Evolutionary conservation across 106 monocot species (phyloP), one percentile per base, ranked within the genome.

Genomic region (Acorus gramineus): DNA sequence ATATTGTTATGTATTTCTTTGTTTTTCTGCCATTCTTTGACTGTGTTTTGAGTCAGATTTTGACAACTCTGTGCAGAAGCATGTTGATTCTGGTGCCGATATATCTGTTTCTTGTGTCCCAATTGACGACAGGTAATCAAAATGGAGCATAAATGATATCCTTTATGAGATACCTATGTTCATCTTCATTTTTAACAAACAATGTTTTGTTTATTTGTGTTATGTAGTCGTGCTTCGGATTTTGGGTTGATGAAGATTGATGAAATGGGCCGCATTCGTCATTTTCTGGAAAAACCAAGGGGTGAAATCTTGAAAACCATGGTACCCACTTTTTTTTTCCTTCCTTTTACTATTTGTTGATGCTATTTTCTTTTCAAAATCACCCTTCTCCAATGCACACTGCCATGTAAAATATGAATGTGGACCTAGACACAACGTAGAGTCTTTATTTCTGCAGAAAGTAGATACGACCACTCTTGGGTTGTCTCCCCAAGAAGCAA

Each of bases 241-340:
- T 61, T 46, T 55, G 74, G 67, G 28, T 47, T 74, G 59, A 8
- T 74, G 46, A 66, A 67, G 53, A 74, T 74, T 42, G 61, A 74
- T 52, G 53, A 44, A 45, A 5, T 7, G 8, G 74, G 74, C 44
- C 59, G 67, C 28, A 60, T 74, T 49, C 9, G 4, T 46, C 8
- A 74, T 44, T 74, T 74, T 46, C 4, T 42, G 0, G 74, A 74
- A 53, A 74, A 67, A 61, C 74, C 66, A 11, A 74, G 67, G 60
- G 74, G 66, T 28, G 54, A 67, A 8, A 52, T 4, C 50, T 44
- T 74, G 46, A 55, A 54, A 53, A 7, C 66, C 60, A 74, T 61
- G 67, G 73, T 73, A 44, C 10, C 4, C 50, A 9, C 11, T 51
- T 7, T 1, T 28, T 28, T 28, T 28, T 28, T 28, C 28, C 28